Conservation (phyloP, 345 rosid genomes). For the Cardiospermum halicacabum region DNA sequence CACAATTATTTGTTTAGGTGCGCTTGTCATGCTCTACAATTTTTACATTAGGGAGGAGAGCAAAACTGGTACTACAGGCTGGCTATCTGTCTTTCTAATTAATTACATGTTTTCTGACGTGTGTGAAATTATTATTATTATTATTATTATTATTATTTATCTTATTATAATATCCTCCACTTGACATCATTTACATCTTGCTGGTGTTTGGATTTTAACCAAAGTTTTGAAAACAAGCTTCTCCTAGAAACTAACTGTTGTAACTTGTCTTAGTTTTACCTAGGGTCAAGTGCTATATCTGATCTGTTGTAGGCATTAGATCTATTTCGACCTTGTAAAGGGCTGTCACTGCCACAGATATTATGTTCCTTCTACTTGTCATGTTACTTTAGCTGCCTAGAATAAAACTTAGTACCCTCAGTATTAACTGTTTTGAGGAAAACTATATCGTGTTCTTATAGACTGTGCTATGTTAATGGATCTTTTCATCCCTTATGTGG, state of each 20-base stretch:
- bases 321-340: conserved; percentile 1
- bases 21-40: not conserved
- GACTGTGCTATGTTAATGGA: not conserved
- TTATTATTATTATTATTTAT: no score
- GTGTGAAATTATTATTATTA: no score
- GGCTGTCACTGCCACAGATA: not conserved
- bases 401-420: not conserved
- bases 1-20: not conserved
- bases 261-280: not conserved
- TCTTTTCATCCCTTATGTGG: not conserved
- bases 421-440: not conserved
- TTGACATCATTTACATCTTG: not conserved
- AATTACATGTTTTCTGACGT: not conserved
- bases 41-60: not conserved
- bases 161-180: no score
- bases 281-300: not conserved
- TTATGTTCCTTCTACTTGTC: not conserved
- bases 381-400: not conserved
- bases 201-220: not conserved
- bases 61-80: not conserved
- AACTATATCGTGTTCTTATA: not conserved
- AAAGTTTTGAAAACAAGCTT: not conserved
- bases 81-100: not conserved
- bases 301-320: not conserved
- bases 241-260: not conserved